Evolutionary conservation across 768 basidiomycete species (phyloP).

Genomic region (Xerocomus brunneocitrinus): DNA sequence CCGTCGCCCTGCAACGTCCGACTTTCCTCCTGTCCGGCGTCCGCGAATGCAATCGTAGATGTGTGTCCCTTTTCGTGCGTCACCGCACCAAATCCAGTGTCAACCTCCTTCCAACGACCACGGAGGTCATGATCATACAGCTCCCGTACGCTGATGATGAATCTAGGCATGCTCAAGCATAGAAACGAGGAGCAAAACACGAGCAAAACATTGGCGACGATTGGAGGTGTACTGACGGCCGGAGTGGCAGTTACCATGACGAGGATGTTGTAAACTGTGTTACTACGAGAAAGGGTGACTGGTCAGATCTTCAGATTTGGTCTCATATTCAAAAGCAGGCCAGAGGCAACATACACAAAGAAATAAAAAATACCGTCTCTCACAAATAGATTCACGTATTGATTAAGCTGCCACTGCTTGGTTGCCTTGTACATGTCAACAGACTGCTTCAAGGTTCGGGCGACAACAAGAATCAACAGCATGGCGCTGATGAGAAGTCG

Average conservation of each 20-base stretch:
- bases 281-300: neutral
- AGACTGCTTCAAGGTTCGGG: neutral
- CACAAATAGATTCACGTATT: neutral
- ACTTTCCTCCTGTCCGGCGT: neutral
- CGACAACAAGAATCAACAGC: neutral
- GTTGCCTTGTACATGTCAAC: neutral
- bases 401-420: neutral
- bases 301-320: neutral
- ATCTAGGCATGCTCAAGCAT: neutral
- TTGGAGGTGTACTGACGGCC: neutral
- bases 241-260: neutral
- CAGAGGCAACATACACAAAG: slow-evolving; percentile 20
- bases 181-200: neutral
- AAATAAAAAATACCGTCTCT: slow-evolving; percentile 10
- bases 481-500: neutral
- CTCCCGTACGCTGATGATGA: slow-evolving; percentile 1
- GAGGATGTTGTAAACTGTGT: neutral
- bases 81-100: neutral
- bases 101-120: neutral
- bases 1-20: neutral
- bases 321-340: neutral
- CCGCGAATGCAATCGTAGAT: neutral
- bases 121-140: neutral
- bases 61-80: neutral
- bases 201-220: neutral